Conservation (phyloP, 1,284 basidiomycete species). For the Tetrapyrgos nigripes region DNA sequence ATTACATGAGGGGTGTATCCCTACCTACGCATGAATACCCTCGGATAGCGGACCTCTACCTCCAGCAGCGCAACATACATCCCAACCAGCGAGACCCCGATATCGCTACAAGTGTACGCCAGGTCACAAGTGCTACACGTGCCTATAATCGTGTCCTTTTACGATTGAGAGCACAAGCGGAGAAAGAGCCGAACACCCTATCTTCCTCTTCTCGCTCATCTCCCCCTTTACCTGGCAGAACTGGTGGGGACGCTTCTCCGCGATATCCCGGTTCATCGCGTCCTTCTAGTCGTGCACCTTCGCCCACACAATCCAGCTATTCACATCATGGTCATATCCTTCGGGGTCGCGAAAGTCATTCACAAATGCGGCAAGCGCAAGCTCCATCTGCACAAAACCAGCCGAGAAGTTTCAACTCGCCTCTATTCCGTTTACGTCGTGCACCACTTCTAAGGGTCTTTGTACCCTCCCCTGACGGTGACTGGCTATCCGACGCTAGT, state of each 20-base stretch:
- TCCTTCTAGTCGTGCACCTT: slow-evolving; percentile 66
- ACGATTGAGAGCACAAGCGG: slow-evolving; percentile 76
- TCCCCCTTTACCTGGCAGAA: slow-evolving; percentile 12
- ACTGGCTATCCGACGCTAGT: slow-evolving; percentile 81
- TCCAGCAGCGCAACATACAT: slow-evolving; percentile 51
- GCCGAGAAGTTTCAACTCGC: slow-evolving; percentile 58
- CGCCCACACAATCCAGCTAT: slow-evolving; percentile 59
- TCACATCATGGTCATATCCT: slow-evolving; percentile 38
- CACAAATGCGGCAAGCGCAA: slow-evolving; percentile 7
- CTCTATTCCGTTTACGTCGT: slow-evolving; percentile 68
- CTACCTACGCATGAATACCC: slow-evolving; percentile 76
- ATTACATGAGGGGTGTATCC: slow-evolving; percentile 79
- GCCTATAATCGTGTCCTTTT: slow-evolving; percentile 79
- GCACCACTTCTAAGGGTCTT: slow-evolving; percentile 80
- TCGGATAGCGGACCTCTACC: slow-evolving; percentile 58
- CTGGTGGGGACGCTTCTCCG: slow-evolving; percentile 17
- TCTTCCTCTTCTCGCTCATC: slow-evolving; percentile 23
- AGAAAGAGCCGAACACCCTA: slow-evolving; percentile 46
- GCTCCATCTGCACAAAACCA: slow-evolving; percentile 4
- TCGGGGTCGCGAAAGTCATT: slow-evolving; percentile 9
- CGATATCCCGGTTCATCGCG: slow-evolving; percentile 36
- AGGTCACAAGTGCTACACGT: slow-evolving; percentile 63
- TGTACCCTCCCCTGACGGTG: slow-evolving; percentile 81
- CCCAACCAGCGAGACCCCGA: slow-evolving; percentile 44
- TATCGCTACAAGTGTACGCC: slow-evolving; percentile 47